Evolutionary conservation across 768 basidiomycete genomes (phyloP), one percentile per base, ranked within the genome.

Genomic region (Agaricus sinodeliciosus): DNA sequence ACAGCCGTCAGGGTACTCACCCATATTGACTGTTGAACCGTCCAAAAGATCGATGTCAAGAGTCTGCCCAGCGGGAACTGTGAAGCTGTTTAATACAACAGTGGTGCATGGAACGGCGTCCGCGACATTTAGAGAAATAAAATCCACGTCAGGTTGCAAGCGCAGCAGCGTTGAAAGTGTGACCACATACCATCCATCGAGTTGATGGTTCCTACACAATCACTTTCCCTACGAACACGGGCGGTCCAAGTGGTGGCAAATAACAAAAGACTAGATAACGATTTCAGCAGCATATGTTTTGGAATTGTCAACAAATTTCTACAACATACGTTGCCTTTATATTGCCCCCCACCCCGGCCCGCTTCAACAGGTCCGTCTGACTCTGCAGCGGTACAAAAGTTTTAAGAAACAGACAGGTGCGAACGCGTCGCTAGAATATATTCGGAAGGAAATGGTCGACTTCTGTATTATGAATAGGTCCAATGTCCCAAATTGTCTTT

Each of bases 21-120:
- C 64, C 65, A 85, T 65, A 45, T 77, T 83, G 55, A 86, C 84
- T 3, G 72, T 81, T 1, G 81, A 76, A 4, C 78, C 78, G 22
- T 64, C 58, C 37, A 69, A 54, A 31, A 85, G 68, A 16, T 63
- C 57, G 27, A 85, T 71, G 13, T 66, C 69, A 59, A 85, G 72
- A 0, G 70, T 74, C 64, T 75, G 46, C 12, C 80, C 81, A 31
- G 71, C 76, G 11, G 81, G 77, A 34, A 83, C 82, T 7, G 76
- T 79, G 64, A 84, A 82, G 9, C 65, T 56, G 39, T 78, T 71
- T 60, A 84, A 75, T 57, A 77, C 77, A 49, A 85, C 76, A 3
- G 77, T 80, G 1, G 72, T 77, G 62, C 84, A 86, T 57, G 69
- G 57, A 27, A 78, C 73, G 16, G 84, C 83, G 49, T 60, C 66